phyloP scores from a whole-genome alignment of 2,329 filamentous ascomycete genomes.

The Fusarium caatingaense region DNA sequence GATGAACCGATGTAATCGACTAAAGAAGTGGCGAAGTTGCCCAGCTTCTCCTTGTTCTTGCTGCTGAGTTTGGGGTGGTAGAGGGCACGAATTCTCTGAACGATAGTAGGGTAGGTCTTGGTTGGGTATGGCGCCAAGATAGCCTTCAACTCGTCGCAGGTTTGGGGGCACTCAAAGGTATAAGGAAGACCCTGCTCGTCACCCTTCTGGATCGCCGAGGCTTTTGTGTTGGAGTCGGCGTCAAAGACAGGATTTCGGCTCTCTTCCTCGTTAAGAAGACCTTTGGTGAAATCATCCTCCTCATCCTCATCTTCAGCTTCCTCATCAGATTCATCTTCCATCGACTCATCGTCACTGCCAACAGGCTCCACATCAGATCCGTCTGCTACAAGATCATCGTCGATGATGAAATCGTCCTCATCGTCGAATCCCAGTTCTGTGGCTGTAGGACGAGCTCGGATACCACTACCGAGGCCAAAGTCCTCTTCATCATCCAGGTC shows the following conservation, averaged over 20 bases:
- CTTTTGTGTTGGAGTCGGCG: slow-evolving; percentile 57
- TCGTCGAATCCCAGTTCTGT: slow-evolving; percentile 83
- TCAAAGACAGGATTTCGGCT: slow-evolving; percentile 64
- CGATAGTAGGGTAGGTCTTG: slow-evolving; percentile 77
- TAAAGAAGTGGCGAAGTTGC: slow-evolving; percentile 73
- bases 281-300: slow-evolving; percentile 74
- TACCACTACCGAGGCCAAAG: slow-evolving; percentile 70
- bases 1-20: slow-evolving; percentile 70
- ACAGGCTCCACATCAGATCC: slow-evolving; percentile 75
- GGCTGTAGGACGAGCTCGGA: slow-evolving; percentile 66
- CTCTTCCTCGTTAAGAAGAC: slow-evolving; percentile 71
- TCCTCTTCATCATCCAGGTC: slow-evolving; percentile 61
- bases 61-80: slow-evolving; percentile 88
- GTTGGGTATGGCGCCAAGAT: slow-evolving; percentile 71
- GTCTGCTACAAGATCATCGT: slow-evolving; percentile 87
- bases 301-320: slow-evolving; percentile 54
- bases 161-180: slow-evolving; percentile 86
- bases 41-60: slow-evolving; percentile 86
- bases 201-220: slow-evolving; percentile 50
- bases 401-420: slow-evolving; percentile 92
- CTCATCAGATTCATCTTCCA: slow-evolving; percentile 56
- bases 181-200: slow-evolving; percentile 75
- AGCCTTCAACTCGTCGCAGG: slow-evolving; percentile 78
- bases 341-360: slow-evolving; percentile 65
- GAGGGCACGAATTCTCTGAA: slow-evolving; percentile 91